A percentile compares a stretch with the other conserved stretches of the same genome.
phyloP scores from a whole-genome alignment of 2,329 filamentous ascomycete genomes.

The Claviceps pusilla region DNA sequence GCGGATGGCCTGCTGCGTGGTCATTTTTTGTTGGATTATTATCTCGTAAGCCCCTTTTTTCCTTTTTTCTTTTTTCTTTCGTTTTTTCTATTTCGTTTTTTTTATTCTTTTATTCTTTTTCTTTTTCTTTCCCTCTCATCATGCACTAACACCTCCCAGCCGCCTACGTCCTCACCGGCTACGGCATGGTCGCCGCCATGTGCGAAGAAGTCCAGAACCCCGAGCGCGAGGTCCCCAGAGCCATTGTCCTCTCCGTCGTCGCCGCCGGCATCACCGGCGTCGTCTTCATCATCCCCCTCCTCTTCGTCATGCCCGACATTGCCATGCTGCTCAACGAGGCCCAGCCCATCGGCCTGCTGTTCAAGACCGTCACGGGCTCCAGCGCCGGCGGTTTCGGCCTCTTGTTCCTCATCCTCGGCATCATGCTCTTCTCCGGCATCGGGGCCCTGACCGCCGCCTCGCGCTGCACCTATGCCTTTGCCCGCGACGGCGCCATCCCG shows the following conservation, averaged over 20 bases:
- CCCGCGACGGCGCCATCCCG: conserved; percentile 59
- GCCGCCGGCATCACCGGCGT: conserved; percentile 51
- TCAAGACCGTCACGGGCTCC: conserved; percentile 61
- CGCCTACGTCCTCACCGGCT: conserved; percentile 29
- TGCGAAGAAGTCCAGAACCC: conserved; percentile 48
- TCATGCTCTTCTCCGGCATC: conserved; percentile 62
- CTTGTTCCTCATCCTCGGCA: conserved; percentile 60
- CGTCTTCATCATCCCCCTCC: conserved; percentile 53
- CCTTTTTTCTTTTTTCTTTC: background rate
- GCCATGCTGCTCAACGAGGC: conserved; percentile 46
- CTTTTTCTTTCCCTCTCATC: no score
- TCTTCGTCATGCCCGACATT: conserved; percentile 61
- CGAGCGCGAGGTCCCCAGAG: conserved; percentile 46
- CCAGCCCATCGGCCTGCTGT: conserved; percentile 61
- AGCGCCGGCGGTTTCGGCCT: conserved; percentile 59
- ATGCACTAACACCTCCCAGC: conserved; percentile 10
- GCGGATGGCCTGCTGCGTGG: conserved; percentile 55
- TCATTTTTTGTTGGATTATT: conserved; percentile 41
- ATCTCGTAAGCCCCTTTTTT: conserved; percentile 22
- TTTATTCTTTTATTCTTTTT: no score
- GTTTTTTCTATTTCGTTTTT: background rate
- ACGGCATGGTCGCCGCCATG: conserved; percentile 40
- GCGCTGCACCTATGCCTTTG: conserved; percentile 62
- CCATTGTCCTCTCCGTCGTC: conserved; percentile 51
- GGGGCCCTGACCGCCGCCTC: conserved; percentile 61